Evolutionary conservation across 441 rosid species (phyloP).

Genomic region (Macaranga tanarius): DNA sequence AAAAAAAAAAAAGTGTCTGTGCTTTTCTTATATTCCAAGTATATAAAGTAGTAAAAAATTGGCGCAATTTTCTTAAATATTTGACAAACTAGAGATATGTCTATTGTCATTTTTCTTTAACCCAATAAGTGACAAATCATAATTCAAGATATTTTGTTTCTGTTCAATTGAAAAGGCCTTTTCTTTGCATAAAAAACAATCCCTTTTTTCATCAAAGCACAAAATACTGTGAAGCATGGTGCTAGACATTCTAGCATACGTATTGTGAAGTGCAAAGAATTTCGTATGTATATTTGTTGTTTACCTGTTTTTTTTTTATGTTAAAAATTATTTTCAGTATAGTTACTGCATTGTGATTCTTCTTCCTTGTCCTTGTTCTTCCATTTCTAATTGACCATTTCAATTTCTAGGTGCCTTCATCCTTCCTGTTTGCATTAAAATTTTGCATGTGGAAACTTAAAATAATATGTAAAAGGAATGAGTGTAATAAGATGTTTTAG

Average conservation of each 20-base stretch:
- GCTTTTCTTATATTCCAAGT: neutral
- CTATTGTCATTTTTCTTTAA: neutral
- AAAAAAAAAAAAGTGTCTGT: neutral
- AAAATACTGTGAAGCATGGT: neutral
- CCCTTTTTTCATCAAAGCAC: neutral
- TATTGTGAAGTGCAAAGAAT: too few species aligned
- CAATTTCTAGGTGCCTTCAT: neutral
- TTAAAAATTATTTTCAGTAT: neutral
- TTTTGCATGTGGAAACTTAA: neutral
- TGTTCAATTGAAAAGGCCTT: neutral
- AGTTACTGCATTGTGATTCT: neutral
- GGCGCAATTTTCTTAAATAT: neutral
- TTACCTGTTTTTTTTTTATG: too few species aligned
- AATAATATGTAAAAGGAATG: neutral
- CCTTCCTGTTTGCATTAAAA: neutral
- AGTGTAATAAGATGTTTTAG: neutral
- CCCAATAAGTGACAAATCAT: neutral
- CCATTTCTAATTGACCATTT: neutral
- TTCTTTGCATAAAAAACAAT: neutral
- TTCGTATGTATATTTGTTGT: too few species aligned
- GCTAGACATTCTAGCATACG: neutral
- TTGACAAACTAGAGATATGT: neutral
- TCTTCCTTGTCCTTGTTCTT: neutral
- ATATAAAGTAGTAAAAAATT: neutral
- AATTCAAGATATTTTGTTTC: neutral